Evolutionary conservation across 1,284 basidiomycete species (phyloP).

Genomic region (Ganoderma sinense): DNA sequence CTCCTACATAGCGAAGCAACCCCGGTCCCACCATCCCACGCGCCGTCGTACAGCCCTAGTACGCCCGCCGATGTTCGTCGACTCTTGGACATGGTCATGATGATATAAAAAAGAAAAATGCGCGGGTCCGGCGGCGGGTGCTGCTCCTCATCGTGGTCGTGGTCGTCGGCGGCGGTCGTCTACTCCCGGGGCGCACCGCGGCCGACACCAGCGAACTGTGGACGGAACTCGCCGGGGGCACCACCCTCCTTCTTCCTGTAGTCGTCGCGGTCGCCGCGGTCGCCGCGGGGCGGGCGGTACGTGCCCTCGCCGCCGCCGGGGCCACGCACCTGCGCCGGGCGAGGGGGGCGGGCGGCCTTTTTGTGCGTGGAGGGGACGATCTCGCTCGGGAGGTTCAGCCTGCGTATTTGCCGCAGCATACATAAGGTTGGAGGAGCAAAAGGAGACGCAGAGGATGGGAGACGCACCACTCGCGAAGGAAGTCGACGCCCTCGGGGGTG

Average conservation of each 20-base stretch:
- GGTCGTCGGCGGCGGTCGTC: constrained; percentile 29
- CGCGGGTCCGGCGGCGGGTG: constrained; percentile 6
- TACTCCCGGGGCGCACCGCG: constrained; percentile 81
- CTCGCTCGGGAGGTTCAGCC: constrained; percentile 92
- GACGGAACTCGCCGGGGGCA: constrained; percentile 84
- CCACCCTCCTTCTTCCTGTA: constrained; percentile 86
- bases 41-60: constrained; percentile 21
- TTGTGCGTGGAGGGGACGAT: constrained; percentile 97
- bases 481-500: constrained; percentile 94
- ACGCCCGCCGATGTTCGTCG: constrained; percentile 27
- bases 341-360: constrained; percentile 84
- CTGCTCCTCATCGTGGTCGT: constrained; percentile 18
- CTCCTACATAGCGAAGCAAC: constrained; percentile 31
- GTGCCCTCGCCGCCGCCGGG: constrained; percentile 74
- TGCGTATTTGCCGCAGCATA: constrained; percentile 39
- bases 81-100: constrained; percentile 10
- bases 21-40: constrained; percentile 31
- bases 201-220: constrained; percentile 87
- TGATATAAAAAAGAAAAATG: constrained; percentile 9
- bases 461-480: constrained; percentile 89
- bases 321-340: constrained; percentile 73
- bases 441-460: background rate
- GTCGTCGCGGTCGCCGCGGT: constrained; percentile 90
- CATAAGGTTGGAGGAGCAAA: background rate
- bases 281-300: constrained; percentile 87